phyloP scores from a whole-genome alignment of 2,329 filamentous ascomycete genomes.

The Elsinoe ampelina region DNA sequence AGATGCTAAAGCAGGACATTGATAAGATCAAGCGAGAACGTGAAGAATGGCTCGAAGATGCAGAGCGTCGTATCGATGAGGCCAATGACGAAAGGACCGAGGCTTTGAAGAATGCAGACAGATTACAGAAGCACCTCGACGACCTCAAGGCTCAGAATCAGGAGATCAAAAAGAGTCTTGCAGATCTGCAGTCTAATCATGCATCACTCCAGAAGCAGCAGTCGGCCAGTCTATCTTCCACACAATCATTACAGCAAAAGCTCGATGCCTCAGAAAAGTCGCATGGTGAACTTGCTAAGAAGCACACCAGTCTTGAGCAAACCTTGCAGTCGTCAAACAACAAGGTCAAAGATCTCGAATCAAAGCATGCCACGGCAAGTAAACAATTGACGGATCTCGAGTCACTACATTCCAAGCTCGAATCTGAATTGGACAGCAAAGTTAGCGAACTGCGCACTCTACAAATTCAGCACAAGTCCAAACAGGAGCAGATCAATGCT shows the following conservation, averaged over 20 bases:
- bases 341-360: conserved; percentile 14
- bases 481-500: conserved; percentile 12
- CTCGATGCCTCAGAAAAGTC: conserved; percentile 2
- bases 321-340: conserved; percentile 11
- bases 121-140: conserved; percentile 18
- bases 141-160: conserved; percentile 15
- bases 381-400: background rate
- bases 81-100: conserved; percentile 25
- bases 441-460: background rate
- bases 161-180: conserved; percentile 14
- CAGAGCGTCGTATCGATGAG: conserved; percentile 27
- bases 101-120: conserved; percentile 15
- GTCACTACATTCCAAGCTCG: too few species aligned
- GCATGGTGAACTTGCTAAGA: conserved; percentile 4
- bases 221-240: background rate
- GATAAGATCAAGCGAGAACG: conserved; percentile 22
- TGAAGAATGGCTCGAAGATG: conserved; percentile 27
- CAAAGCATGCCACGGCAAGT: conserved; percentile 17
- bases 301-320: conserved; percentile 3
- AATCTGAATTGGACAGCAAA: background rate
- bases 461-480: conserved; percentile 2
- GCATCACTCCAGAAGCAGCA: conserved; percentile 12
- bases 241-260: conserved; percentile 2
- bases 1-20: conserved; percentile 13
- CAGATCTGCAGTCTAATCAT: conserved; percentile 5